Evolutionary conservation across 2,329 filamentous ascomycete genomes (phyloP).

Genomic region (Plectosphaerella plurivora): DNA sequence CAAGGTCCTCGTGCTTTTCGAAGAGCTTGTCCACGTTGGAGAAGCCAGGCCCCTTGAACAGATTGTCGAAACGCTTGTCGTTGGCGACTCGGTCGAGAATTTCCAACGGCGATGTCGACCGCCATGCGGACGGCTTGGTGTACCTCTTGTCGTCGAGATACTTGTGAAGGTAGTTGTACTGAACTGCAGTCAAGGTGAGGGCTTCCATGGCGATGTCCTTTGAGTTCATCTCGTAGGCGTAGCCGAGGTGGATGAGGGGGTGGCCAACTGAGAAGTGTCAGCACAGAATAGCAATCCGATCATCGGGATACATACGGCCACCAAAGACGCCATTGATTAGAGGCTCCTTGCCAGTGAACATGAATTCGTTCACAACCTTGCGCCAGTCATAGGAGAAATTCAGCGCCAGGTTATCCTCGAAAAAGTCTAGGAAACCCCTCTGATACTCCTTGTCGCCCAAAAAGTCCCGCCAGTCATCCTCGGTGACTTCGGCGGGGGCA

Average conservation of each 20-base stretch:
- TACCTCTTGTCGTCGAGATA: slow-evolving; percentile 71
- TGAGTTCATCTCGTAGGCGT: slow-evolving; percentile 83
- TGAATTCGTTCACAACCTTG: slow-evolving; percentile 66
- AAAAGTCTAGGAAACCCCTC: slow-evolving; percentile 89
- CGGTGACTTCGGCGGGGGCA: slow-evolving; percentile 77
- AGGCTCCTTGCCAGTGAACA: slow-evolving; percentile 71
- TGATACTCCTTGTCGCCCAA: slow-evolving; percentile 78
- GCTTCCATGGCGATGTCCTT: slow-evolving; percentile 88
- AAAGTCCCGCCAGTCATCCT: slow-evolving; percentile 82
- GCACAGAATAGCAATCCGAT: slow-evolving; percentile 2
- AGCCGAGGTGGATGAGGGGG: slow-evolving; percentile 91
- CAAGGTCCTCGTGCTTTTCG: slow-evolving; percentile 59
- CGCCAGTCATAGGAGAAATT: slow-evolving; percentile 80
- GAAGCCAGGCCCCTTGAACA: slow-evolving; percentile 55
- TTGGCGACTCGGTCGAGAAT: slow-evolving; percentile 64
- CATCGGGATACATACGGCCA: slow-evolving; percentile 57
- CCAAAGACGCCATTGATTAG: slow-evolving; percentile 76
- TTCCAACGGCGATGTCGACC: slow-evolving; percentile 59
- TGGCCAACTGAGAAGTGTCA: slow-evolving; percentile 64
- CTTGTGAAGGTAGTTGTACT: slow-evolving; percentile 58
- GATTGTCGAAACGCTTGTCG: slow-evolving; percentile 65
- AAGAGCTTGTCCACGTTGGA: slow-evolving; percentile 67
- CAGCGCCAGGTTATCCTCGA: slow-evolving; percentile 82
- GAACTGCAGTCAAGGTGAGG: slow-evolving; percentile 59
- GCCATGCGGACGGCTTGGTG: slow-evolving; percentile 57